phyloP scores from a whole-genome alignment of 2,329 filamentous ascomycete species.

The Hysterium pulicare region DNA sequence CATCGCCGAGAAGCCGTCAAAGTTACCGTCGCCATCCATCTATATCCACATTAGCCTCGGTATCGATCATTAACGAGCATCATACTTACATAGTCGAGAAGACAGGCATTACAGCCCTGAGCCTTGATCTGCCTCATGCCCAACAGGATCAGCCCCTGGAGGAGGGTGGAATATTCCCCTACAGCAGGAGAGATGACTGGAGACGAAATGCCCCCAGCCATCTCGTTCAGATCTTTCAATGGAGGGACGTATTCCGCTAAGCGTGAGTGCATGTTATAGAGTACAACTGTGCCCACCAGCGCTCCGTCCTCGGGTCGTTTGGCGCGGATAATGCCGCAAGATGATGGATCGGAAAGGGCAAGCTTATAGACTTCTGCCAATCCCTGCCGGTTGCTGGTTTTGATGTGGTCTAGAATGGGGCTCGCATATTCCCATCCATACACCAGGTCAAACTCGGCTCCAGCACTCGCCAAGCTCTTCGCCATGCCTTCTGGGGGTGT shows the following conservation, averaged over 20 bases:
- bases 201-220: conserved; percentile 73
- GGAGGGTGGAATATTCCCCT: conserved; percentile 65
- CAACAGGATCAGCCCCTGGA: conserved; percentile 77
- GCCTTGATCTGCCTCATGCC: conserved; percentile 79
- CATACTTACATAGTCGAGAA: conserved; percentile 73
- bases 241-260: conserved; percentile 68
- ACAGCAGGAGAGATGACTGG: conserved; percentile 69
- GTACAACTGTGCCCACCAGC: conserved; percentile 75
- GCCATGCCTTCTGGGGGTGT: conserved; percentile 71
- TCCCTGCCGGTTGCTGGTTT: conserved; percentile 70
- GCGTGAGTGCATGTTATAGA: conserved; percentile 68
- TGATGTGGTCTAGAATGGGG: conserved; percentile 70
- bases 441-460: conserved; percentile 78
- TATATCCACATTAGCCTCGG: conserved; percentile 37
- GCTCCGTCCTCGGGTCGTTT: conserved; percentile 65
- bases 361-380: conserved; percentile 75
- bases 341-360: conserved; percentile 66
- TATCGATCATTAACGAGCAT: neutral
- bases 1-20: conserved; percentile 72
- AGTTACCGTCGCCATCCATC: conserved; percentile 69
- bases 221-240: conserved; percentile 57
- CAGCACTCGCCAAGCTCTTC: conserved; percentile 67
- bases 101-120: conserved; percentile 67
- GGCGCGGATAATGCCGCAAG: conserved; percentile 79
- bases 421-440: conserved; percentile 75